phyloP scores from a whole-genome alignment of 2,329 filamentous ascomycete genomes.

The Colletotrichum trifolii region DNA sequence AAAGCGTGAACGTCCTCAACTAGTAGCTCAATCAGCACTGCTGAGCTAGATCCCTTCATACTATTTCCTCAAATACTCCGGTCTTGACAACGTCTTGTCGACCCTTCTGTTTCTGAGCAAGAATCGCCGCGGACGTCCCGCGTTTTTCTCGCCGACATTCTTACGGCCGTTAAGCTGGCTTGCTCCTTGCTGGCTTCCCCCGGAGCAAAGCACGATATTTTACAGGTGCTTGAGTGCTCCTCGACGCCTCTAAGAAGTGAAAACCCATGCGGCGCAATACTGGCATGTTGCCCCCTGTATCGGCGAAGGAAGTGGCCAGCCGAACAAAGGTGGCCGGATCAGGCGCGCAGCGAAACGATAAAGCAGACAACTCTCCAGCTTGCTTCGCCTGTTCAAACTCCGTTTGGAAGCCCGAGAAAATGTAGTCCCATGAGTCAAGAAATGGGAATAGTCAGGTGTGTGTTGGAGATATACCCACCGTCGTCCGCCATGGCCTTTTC shows the following conservation, averaged over 20 bases:
- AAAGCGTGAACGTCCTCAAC: not conserved
- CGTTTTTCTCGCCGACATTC: conserved; percentile 3
- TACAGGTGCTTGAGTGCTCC: conserved; percentile 9
- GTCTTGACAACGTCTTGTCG: conserved; percentile 7
- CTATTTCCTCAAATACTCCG: not conserved
- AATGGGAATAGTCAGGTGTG: not conserved
- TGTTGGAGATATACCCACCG: not conserved
- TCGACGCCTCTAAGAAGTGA: not conserved
- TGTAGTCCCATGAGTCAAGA: conserved; percentile 13
- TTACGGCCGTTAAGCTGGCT: conserved; percentile 16
- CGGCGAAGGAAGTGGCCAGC: not conserved
- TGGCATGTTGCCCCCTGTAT: conserved; percentile 4
- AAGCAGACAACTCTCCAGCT: conserved; percentile 3
- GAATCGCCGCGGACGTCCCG: not conserved
- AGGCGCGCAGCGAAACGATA: conserved; percentile 6
- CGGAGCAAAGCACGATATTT: conserved; percentile 16
- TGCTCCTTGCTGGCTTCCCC: conserved; percentile 5
- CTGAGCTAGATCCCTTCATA: not conserved
- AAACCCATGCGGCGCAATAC: conserved; percentile 11
- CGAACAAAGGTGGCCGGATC: conserved; percentile 12
- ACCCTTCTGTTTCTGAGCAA: not conserved
- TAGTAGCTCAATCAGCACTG: not conserved
- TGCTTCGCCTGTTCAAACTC: conserved; percentile 15
- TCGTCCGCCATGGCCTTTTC: conserved; percentile 17
- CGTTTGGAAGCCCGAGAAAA: conserved; percentile 5